Evolutionary conservation across 768 basidiomycete species (phyloP).

Genomic region (Scleroderma citrinum): DNA sequence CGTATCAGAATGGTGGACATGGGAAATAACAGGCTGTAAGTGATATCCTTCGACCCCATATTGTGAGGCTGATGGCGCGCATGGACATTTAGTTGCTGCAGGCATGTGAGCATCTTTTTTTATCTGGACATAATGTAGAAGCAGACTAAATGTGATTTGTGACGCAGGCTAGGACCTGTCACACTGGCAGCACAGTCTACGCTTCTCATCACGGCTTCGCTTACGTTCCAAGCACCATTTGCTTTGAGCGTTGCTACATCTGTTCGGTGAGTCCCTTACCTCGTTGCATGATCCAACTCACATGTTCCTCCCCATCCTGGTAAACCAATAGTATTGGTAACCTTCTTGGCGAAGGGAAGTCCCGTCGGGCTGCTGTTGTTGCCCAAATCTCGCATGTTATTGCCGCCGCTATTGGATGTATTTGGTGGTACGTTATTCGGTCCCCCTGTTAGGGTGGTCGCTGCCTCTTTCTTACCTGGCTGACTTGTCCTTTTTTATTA

Average conservation of each 20-base stretch:
- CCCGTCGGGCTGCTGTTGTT: constrained; percentile 63
- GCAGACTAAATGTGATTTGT: no score
- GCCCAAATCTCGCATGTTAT: constrained; percentile 60
- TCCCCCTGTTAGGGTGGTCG: not conserved
- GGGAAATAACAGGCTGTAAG: constrained; percentile 71
- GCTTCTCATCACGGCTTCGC: constrained; percentile 66
- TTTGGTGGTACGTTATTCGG: no score
- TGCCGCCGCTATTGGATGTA: constrained; percentile 45
- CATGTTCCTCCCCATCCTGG: not conserved
- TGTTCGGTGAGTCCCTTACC: constrained; percentile 53
- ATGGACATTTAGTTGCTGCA: constrained; percentile 38
- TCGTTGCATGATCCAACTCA: not conserved
- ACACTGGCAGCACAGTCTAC: constrained; percentile 87
- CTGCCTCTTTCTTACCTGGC: not conserved
- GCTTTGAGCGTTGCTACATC: constrained; percentile 78
- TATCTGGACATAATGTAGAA: no score
- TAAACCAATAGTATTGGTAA: constrained; percentile 64
- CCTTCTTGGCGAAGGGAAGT: constrained; percentile 75
- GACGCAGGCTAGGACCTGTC: constrained; percentile 63
- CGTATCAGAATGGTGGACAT: constrained; percentile 95
- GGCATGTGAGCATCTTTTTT: constrained; percentile 38
- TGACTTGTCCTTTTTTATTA: not conserved
- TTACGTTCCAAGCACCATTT: constrained; percentile 79
- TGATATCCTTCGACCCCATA: not conserved
- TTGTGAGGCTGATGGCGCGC: not conserved